Conservation (phyloP, 1,284 basidiomycete species). For the Cutaneotrichosporon cutaneum region DNA sequence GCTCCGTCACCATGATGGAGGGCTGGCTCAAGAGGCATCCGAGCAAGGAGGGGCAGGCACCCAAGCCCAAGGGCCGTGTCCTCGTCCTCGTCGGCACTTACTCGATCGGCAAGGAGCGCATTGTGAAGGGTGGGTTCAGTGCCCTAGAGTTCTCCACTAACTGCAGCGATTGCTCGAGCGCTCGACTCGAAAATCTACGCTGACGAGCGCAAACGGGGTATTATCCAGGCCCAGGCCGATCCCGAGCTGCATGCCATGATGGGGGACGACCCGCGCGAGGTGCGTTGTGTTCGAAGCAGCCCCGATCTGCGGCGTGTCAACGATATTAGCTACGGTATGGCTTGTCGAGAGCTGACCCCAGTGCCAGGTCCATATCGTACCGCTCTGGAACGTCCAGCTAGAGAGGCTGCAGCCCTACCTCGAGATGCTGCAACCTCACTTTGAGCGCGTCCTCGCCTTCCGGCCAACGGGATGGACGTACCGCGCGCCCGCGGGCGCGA, state of each 20-base stretch:
- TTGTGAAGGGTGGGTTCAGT: constrained; percentile 73
- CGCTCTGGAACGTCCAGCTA: constrained; percentile 71
- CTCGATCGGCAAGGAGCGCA: constrained; percentile 94
- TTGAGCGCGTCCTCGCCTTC: constrained; percentile 75
- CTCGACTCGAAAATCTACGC: constrained; percentile 86
- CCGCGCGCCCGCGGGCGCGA: constrained; percentile 66
- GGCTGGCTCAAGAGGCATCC: constrained; percentile 52
- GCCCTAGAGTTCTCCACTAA: constrained; percentile 4
- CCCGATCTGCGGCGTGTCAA: too few relatives aligned
- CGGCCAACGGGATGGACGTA: constrained; percentile 95
- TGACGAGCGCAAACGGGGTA: constrained; percentile 74
- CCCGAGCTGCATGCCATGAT: constrained; percentile 75
- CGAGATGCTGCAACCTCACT: constrained; percentile 69
- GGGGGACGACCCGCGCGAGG: constrained; percentile 68
- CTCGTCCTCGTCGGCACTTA: constrained; percentile 94
- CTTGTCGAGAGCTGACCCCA: constrained; percentile 21
- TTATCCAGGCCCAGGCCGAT: constrained; percentile 78
- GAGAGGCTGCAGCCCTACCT: constrained; percentile 79
- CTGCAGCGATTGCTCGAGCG: constrained; percentile 74
- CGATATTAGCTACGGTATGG: too few relatives aligned
- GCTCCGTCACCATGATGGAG: constrained; percentile 52
- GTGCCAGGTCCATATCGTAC: constrained; percentile 82
- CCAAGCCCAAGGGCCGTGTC: constrained; percentile 46
- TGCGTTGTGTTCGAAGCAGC: constrained; percentile 16
- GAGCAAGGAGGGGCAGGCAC: constrained; percentile 29